Percentiles rank a stretch among this genome's conserved stretches.
Evolutionary conservation across 805 yeast species (phyloP).

Genomic region (Blastobotrys mokoenaii): DNA sequence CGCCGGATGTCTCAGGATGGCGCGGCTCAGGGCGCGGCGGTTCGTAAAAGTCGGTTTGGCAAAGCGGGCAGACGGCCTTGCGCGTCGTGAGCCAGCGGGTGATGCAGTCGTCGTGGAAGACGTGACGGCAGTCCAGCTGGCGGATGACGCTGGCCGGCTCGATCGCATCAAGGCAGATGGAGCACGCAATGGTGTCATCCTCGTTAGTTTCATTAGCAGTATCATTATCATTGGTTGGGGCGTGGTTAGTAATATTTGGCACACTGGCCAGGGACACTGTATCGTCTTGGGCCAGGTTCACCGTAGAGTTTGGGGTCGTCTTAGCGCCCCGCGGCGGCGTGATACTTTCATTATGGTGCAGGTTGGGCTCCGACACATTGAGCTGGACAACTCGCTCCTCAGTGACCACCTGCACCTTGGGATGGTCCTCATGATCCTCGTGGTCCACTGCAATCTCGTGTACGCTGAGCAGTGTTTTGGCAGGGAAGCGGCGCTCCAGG

Average conservation of each 20-base stretch:
- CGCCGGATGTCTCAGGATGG: no score
- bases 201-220: slow-evolving; percentile 2
- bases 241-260: neutral
- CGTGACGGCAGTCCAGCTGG: slow-evolving; percentile 74
- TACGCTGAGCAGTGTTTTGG: no score
- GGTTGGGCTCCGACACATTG: no score
- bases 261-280: neutral
- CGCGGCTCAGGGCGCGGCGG: no score
- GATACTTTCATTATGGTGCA: no score
- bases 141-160: slow-evolving; percentile 58
- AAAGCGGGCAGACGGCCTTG: slow-evolving; percentile 76
- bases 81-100: slow-evolving; percentile 75
- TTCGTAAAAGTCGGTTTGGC: slow-evolving; percentile 56
- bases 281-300: neutral
- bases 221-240: neutral
- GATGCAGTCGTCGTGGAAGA: slow-evolving; percentile 68
- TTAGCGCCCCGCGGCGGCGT: no score
- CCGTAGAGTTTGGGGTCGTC: no score
- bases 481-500: no score
- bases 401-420: no score
- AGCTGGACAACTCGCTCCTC: no score
- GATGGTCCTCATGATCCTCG: no score
- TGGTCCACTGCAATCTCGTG: no score
- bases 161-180: slow-evolving; percentile 64
- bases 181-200: slow-evolving; percentile 48